Percentiles rank a stretch among this genome's conserved stretches.
Conservation (phyloP, 2,329 filamentous ascomycete genomes). For the Colletotrichum sp. region DNA sequence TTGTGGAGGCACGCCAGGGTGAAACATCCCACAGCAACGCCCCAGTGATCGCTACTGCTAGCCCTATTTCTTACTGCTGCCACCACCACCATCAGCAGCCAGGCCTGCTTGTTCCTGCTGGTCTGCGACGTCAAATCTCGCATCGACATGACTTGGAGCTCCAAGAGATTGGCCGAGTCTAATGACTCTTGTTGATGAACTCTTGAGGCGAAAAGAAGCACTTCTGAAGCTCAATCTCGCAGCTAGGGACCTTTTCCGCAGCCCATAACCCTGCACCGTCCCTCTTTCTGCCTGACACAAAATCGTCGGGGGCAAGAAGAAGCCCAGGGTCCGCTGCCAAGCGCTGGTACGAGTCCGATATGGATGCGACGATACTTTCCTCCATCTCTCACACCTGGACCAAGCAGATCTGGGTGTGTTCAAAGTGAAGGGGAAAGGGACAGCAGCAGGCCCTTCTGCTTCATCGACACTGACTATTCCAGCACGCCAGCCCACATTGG, state of each 20-base stretch:
- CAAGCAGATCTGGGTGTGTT: background rate
- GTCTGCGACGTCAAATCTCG: background rate
- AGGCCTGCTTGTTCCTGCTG: background rate
- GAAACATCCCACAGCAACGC: conserved; percentile 3
- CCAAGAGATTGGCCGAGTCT: background rate
- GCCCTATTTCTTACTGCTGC: background rate
- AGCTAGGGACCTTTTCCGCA: conserved; percentile 1
- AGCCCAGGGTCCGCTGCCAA: background rate
- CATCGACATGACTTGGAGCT: background rate
- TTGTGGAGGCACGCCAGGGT: background rate
- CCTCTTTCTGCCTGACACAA: background rate
- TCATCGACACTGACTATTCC: background rate
- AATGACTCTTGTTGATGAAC: background rate
- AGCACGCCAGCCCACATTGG: background rate
- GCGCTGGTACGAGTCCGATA: background rate
- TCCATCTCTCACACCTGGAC: background rate
- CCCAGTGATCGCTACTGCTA: background rate
- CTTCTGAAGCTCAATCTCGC: conserved; percentile 3
- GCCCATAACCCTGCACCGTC: background rate
- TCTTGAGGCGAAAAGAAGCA: background rate
- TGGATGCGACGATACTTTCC: background rate
- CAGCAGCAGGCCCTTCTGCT: background rate
- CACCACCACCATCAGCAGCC: background rate
- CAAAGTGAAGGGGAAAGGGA: background rate
- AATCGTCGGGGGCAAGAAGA: background rate